These are phyloP conservation scores for Elaphomyces granulatus DNA, from an alignment of 495 filamentous ascomycete genomes.

Conservation along the genomic window DNA sequence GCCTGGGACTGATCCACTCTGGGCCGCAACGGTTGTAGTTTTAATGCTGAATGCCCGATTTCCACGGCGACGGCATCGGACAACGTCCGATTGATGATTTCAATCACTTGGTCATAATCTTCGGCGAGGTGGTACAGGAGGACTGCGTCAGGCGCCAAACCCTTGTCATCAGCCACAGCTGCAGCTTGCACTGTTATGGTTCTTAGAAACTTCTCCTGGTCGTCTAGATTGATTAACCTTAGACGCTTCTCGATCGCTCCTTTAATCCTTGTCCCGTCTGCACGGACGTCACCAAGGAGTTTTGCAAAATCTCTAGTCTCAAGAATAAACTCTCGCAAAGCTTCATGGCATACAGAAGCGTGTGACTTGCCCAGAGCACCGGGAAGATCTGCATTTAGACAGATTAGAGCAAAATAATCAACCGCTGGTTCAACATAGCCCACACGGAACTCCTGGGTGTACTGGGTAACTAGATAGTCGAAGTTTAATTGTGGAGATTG, in stretches of 20 bases:
- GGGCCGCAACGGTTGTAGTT: constrained; percentile 65
- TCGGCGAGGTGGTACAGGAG: constrained; percentile 87
- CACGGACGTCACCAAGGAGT: constrained; percentile 78
- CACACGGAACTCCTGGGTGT: constrained; percentile 88
- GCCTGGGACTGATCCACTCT: constrained; percentile 15
- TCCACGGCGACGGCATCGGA: constrained; percentile 75
- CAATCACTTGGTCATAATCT: constrained; percentile 82
- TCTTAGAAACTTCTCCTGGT: constrained; percentile 70
- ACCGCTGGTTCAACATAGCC: constrained; percentile 74
- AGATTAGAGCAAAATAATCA: constrained; percentile 87
- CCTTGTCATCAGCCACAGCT: constrained; percentile 82
- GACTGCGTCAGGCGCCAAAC: constrained; percentile 81
- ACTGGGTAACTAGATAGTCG: constrained; percentile 79
- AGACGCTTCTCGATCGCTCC: constrained; percentile 86
- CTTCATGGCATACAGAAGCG: constrained; percentile 74
- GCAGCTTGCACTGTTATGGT: constrained; percentile 84
- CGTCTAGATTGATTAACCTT: constrained; percentile 60
- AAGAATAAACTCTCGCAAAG: constrained; percentile 84
- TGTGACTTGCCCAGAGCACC: constrained; percentile 62
- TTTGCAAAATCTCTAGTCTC: constrained; percentile 90
- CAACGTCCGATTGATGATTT: constrained; percentile 77
- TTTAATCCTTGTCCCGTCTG: constrained; percentile 65
- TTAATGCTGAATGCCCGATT: constrained; percentile 59
- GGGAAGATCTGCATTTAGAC: constrained; percentile 75
- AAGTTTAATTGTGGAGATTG: constrained; percentile 86